A percentile compares a stretch with the other conserved stretches of the same genome.
phyloP scores from a whole-genome alignment of 257 asterid species.

The Nicotiana paniculata region DNA sequence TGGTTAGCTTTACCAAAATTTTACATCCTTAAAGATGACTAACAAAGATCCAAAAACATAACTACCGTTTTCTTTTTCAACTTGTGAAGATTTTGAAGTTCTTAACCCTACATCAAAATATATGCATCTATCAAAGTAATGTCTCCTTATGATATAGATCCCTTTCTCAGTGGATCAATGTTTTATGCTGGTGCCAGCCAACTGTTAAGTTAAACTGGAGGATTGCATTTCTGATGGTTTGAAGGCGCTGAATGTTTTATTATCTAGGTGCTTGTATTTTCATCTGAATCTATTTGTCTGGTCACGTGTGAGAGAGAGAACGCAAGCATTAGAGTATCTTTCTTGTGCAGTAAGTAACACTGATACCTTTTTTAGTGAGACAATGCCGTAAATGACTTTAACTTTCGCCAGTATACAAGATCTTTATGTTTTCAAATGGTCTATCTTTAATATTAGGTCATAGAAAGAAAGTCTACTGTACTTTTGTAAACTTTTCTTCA shows the following conservation, averaged over 20 bases:
- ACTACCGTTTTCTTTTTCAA: not conserved
- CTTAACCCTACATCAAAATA: not conserved
- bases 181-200: not conserved
- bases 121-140: not conserved
- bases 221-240: not conserved
- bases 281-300: not conserved
- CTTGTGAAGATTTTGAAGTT: not conserved
- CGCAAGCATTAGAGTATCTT: not conserved
- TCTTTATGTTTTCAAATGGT: not conserved
- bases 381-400: not conserved
- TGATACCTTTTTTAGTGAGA: not conserved
- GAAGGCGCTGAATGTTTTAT: not conserved
- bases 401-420: not conserved
- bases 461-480: not conserved
- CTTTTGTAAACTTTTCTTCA: not conserved
- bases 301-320: not conserved
- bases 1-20: not conserved
- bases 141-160: not conserved
- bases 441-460: not conserved
- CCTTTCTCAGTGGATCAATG: not conserved
- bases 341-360: not conserved
- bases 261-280: not conserved
- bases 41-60: not conserved
- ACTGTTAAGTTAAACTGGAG: not conserved
- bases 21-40: not conserved